Conservation (phyloP, 257 asterid genomes). For the Rauvolfia tetraphylla region DNA sequence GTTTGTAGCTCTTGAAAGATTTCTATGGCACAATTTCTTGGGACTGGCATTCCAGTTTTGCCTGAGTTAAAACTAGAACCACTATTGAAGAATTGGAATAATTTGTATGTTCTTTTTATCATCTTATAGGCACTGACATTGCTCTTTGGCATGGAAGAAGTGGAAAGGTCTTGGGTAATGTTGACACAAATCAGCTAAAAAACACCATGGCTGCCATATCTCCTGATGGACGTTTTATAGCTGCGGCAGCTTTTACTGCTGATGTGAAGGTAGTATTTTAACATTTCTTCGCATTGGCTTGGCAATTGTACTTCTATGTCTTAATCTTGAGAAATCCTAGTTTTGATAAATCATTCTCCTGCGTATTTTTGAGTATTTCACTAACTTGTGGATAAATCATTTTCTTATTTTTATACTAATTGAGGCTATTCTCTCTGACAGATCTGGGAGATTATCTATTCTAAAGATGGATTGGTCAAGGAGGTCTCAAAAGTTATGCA, state of each 20-base stretch:
- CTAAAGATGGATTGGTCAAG: constrained; percentile 92
- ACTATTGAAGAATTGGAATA: not conserved
- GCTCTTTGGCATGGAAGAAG: constrained; percentile 85
- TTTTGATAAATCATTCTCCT: not conserved
- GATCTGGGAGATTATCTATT: constrained; percentile 94
- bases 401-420: not conserved
- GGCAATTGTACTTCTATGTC: not conserved
- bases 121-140: constrained; percentile 79
- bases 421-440: constrained; percentile 28
- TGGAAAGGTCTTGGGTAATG: constrained; percentile 79
- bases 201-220: constrained; percentile 93
- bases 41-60: not conserved
- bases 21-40: not conserved
- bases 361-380: too few species aligned
- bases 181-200: constrained; percentile 93
- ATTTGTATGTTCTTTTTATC: constrained; percentile 10
- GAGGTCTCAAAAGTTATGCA: constrained; percentile 86
- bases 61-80: not conserved
- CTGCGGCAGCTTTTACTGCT: constrained; percentile 99
- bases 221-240: constrained; percentile 95
- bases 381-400: not conserved
- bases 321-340: not conserved
- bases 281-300: not conserved
- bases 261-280: constrained; percentile 76
- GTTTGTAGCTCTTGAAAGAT: constrained; percentile 6